A percentile compares a stretch with the other conserved stretches of the same genome.
Evolutionary conservation across 2,329 filamentous ascomycete species (phyloP).

Genomic region (Penicillium sp.): DNA sequence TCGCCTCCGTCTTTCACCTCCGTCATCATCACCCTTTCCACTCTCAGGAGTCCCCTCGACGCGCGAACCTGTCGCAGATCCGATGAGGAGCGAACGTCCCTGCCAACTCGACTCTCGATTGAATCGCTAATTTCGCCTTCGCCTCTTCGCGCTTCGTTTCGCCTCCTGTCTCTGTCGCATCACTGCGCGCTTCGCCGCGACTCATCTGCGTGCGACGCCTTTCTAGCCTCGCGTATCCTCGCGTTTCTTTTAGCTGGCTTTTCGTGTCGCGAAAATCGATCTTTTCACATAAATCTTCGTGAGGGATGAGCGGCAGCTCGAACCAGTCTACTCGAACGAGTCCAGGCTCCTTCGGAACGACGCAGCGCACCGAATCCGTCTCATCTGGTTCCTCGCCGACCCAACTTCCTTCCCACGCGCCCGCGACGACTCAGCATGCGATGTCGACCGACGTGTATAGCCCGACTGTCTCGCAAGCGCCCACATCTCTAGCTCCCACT

Average conservation of each 20-base stretch:
- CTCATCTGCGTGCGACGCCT: slow-evolving; percentile 6
- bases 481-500: slow-evolving; percentile 33
- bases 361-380: slow-evolving; percentile 40
- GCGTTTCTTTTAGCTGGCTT: slow-evolving; percentile 1
- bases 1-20: slow-evolving; percentile 13
- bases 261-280: slow-evolving; percentile 17
- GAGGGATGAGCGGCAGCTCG: slow-evolving; percentile 44
- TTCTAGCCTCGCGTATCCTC: slow-evolving; percentile 1
- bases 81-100: slow-evolving; percentile 22
- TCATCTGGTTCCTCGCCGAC: slow-evolving; percentile 41
- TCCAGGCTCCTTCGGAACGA: slow-evolving; percentile 41
- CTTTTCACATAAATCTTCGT: slow-evolving; percentile 11
- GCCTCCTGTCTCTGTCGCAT: slow-evolving; percentile 13
- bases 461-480: slow-evolving; percentile 37
- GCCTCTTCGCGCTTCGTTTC: slow-evolving; percentile 11
- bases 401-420: slow-evolving; percentile 32
- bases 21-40: slow-evolving; percentile 6
- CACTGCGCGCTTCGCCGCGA: slow-evolving; percentile 8
- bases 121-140: slow-evolving; percentile 19
- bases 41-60: neutral
- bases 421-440: slow-evolving; percentile 42
- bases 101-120: slow-evolving; percentile 14
- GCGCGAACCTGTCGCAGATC: slow-evolving; percentile 20
- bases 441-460: slow-evolving; percentile 46
- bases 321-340: slow-evolving; percentile 44